phyloP scores from a whole-genome alignment of 768 basidiomycete species.

The Sporobolomyces roseus region DNA sequence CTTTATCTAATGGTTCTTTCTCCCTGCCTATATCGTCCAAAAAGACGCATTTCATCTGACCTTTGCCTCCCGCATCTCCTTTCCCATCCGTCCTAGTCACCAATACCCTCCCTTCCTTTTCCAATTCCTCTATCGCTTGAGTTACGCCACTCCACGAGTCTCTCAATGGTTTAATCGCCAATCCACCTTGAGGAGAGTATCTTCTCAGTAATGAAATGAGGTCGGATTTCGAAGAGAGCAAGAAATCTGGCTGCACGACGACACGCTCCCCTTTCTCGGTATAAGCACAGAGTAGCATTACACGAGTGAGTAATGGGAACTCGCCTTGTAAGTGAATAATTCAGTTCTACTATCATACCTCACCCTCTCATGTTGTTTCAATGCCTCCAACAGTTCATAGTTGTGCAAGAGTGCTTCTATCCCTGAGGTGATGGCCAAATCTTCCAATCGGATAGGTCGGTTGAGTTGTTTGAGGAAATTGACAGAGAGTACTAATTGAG shows the following conservation, averaged over 20 bases:
- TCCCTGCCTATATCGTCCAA: slow-evolving; percentile 38
- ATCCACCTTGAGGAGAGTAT: slow-evolving; percentile 73
- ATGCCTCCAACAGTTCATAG: slow-evolving; percentile 66
- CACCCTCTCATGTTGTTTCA: slow-evolving; percentile 75
- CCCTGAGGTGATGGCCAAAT: slow-evolving; percentile 74
- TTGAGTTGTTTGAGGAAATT: slow-evolving; percentile 64
- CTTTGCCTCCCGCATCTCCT: slow-evolving; percentile 52
- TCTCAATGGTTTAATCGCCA: slow-evolving; percentile 75
- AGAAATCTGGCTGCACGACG: slow-evolving; percentile 67
- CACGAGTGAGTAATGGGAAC: too few relatives aligned
- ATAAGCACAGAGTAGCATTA: too few relatives aligned
- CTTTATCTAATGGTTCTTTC: slow-evolving; percentile 64
- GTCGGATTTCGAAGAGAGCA: slow-evolving; percentile 76
- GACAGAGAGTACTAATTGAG: slow-evolving; percentile 79
- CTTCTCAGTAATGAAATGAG: slow-evolving; percentile 81
- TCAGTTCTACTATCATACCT: slow-evolving; percentile 76
- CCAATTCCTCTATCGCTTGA: slow-evolving; percentile 72
- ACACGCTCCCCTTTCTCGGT: too few relatives aligned
- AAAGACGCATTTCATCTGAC: slow-evolving; percentile 45
- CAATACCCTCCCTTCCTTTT: slow-evolving; percentile 29
- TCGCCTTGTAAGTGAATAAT: slow-evolving; percentile 78
- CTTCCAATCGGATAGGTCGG: slow-evolving; percentile 80
- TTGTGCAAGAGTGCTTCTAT: slow-evolving; percentile 70
- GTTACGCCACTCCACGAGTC: slow-evolving; percentile 89
- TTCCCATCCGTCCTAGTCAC: slow-evolving; percentile 35